phyloP scores from a whole-genome alignment of 768 basidiomycete genomes.

The Leccinum arenicola region DNA sequence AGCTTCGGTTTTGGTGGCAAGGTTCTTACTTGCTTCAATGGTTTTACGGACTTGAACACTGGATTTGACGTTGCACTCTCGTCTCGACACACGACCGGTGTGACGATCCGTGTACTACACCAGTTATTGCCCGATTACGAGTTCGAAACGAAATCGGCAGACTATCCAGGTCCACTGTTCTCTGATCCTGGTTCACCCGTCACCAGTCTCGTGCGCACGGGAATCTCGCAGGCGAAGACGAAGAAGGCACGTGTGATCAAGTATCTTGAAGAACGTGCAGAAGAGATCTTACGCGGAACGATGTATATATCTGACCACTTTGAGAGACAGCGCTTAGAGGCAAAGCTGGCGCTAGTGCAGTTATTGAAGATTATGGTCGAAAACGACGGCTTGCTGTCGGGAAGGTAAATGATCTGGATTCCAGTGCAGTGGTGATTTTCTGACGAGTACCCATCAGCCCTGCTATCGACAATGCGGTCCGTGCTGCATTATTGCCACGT shows the following conservation, averaged over 20 bases:
- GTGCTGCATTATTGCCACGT: conserved; percentile 66
- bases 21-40: conserved; percentile 85
- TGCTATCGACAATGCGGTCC: conserved; percentile 70
- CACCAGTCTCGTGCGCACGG: conserved; percentile 65
- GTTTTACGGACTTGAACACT: conserved; percentile 58
- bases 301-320: conserved; percentile 59
- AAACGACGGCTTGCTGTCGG: conserved; percentile 83
- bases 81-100: conserved; percentile 63
- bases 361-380: conserved; percentile 81
- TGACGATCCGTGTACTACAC: conserved; percentile 66
- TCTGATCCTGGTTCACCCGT: conserved; percentile 67
- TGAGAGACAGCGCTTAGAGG: conserved; percentile 64
- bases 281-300: conserved; percentile 75
- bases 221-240: conserved; percentile 63
- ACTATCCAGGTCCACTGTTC: conserved; percentile 87
- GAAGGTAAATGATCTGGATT: conserved; percentile 54
- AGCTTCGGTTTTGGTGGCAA: conserved; percentile 95
- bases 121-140: conserved; percentile 69
- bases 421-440: conserved; percentile 3
- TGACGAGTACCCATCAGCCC: conserved; percentile 40
- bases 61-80: conserved; percentile 79
- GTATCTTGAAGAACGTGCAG: conserved; percentile 73
- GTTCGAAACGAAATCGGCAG: conserved; percentile 47
- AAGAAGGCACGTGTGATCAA: conserved; percentile 78
- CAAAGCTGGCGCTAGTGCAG: conserved; percentile 70